Base-by-base conservation (phyloP, 257 asterid genomes). In the Linaria vulgaris region DNA sequence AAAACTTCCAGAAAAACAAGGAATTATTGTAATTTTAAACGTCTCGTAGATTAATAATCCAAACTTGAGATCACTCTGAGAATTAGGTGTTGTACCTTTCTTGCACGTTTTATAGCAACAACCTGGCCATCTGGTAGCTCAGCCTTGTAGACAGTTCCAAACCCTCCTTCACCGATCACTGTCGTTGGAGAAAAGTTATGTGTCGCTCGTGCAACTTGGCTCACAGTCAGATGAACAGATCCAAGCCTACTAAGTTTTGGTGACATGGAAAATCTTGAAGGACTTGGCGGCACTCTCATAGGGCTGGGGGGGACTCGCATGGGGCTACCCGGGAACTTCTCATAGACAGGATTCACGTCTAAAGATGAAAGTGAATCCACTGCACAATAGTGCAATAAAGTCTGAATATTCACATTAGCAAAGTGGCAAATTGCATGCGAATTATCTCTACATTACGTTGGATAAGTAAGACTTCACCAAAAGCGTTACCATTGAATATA, bases 41-140 rank as follows among this genome's bases (percentile, higher is more conserved):
- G 44, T n/a, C 41, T 61, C 17, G 19, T 9, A 60, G 63, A 51
- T 41, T 41, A 30, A 34, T 23, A 31, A 48, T 30, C 34, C 39
- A n/a, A 38, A 56, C 50, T 14, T 57, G 21, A 50, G 22, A 24
- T 64, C 37, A 39, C 17, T 58, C 21, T 38, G 69, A 66, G 56
- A 44, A 61, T 66, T 44, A 19, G 34, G 50, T 20, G 5, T 0
- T 15, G 16, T 81, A 94, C 99, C 99, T 79, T 87, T 79, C 91
- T 90, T 54, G 96, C 97, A 61, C 99, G 94, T 74, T 94, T 94
- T 66, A 94, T 83, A 75, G 97, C 97, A 72, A 94, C 95, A 15
- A 82, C 72, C 56, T 71, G 85, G 49, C 96, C 97, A 78, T 80
- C 92, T 48, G 92, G 78, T 64, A 94, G 85, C 72, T 78, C 82